These are phyloP conservation scores for Danielia reshetovae DNA, from an alignment of 805 yeast genomes.

Conservation along the genomic window DNA sequence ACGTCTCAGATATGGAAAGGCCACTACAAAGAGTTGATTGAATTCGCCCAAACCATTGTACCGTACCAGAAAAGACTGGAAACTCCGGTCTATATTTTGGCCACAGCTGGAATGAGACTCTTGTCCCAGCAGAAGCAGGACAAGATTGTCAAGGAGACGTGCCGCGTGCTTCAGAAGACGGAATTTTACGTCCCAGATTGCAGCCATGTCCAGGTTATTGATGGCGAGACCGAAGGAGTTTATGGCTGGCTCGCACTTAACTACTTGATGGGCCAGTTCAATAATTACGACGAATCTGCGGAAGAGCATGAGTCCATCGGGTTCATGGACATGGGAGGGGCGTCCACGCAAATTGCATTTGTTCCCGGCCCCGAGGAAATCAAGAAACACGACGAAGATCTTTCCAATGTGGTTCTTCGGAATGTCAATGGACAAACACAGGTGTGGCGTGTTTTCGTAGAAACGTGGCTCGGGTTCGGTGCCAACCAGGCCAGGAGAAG, in stretches of 20 bases:
- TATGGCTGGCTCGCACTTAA: slow-evolving; percentile 95
- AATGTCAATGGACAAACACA: slow-evolving; percentile 68
- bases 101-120: slow-evolving; percentile 96
- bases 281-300: slow-evolving; percentile 30
- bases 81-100: slow-evolving; percentile 87
- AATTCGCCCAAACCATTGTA: slow-evolving; percentile 65
- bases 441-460: slow-evolving; percentile 83
- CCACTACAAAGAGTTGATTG: slow-evolving; percentile 64
- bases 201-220: slow-evolving; percentile 76
- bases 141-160: slow-evolving; percentile 55
- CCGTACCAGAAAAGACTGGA: slow-evolving; percentile 56
- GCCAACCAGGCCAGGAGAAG: slow-evolving; percentile 89
- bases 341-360: slow-evolving; percentile 93
- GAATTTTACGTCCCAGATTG: slow-evolving; percentile 59
- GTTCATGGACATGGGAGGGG: slow-evolving; percentile 99
- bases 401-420: slow-evolving; percentile 61
- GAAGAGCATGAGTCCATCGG: slow-evolving; percentile 64
- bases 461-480: slow-evolving; percentile 97
- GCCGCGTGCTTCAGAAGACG: slow-evolving; percentile 51
- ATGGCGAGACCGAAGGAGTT: slow-evolving; percentile 91
- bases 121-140: slow-evolving; percentile 52
- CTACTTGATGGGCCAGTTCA: slow-evolving; percentile 67
- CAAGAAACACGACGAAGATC: slow-evolving; percentile 64
- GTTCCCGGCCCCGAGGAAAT: slow-evolving; percentile 69
- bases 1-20: slow-evolving; percentile 60